Percentiles rank a stretch among this genome's conserved stretches.
These are phyloP conservation scores for Fraxinus xanthoxyloides DNA, from an alignment of 305 asterid genomes.

Conservation along the genomic window DNA sequence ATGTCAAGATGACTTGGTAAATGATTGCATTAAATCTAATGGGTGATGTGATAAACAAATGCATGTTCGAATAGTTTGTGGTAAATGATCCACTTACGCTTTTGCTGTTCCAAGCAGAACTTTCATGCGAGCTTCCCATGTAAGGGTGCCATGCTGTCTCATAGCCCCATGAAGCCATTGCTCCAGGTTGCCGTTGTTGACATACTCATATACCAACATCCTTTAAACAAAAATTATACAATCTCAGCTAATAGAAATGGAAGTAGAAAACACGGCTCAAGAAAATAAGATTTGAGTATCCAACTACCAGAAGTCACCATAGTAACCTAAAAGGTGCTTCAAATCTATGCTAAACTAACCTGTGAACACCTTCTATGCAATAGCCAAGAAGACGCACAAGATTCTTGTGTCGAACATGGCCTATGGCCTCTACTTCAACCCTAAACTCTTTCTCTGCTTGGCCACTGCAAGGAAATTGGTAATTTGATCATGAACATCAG, in stretches of 20 bases:
- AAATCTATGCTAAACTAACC: constrained; percentile 37
- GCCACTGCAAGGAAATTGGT: constrained; percentile 52
- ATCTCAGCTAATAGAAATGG: constrained; percentile 11
- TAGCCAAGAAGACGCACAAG: constrained; percentile 90
- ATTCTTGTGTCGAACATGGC: constrained; percentile 94
- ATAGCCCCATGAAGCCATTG: constrained; percentile 99
- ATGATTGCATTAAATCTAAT: not conserved
- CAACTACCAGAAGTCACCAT: not conserved
- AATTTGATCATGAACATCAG: constrained; percentile 16
- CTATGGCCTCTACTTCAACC: constrained; percentile 94
- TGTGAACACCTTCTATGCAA: constrained; percentile 92
- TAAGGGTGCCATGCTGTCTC: constrained; percentile 74
- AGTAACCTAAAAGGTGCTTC: not conserved
- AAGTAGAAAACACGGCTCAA: not conserved
- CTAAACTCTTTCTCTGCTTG: constrained; percentile 94
- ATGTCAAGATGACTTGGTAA: not conserved
- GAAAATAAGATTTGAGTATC: not conserved
- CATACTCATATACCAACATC: constrained; percentile 97
- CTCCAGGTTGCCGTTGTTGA: constrained; percentile 89
- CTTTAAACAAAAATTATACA: constrained; percentile 35
- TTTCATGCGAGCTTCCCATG: constrained; percentile 98
- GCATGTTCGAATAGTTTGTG: not conserved
- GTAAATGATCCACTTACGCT: constrained; percentile 63
- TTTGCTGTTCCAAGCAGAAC: constrained; percentile 94
- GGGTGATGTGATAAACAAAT: not conserved